Base-by-base conservation (phyloP, 1,284 basidiomycete species). In the Laetiporus sulphureus region DNA sequence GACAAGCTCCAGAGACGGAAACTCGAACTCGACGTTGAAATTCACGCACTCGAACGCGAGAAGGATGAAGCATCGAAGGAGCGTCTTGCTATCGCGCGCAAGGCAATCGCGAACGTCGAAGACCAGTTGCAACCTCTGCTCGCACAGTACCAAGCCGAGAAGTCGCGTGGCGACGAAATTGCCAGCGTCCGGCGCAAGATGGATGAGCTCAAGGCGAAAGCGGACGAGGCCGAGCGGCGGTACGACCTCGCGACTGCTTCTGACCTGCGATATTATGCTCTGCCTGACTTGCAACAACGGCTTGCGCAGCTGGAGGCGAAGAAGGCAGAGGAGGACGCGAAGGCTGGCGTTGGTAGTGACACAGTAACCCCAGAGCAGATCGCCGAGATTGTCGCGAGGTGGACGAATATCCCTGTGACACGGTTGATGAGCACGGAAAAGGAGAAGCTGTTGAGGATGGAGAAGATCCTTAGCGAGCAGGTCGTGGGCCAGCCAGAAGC, bases 11-110 rank as follows among this genome's bases (percentile, higher is more conserved):
- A 97, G 61, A 82, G 93, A 24, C 78, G 77, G 45, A 93, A 92
- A 62, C 79, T 99, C 32, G 90, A 96, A 58, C 75, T 99, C 36
- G 90, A 98, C 61, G 87, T 99, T 29, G 95, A 97, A 61, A 88
- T 97, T 22, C 93, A 97, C 59, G 96, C 95, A 6, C 71, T 98
- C 38, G 88, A 97, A 64, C 77, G 91, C 48, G 91, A 94, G 61
- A 96, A 95, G 66, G 95, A 99, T 52, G 67, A 81, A 10, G 86
- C 86, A 2, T 92, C 89, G 55, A 92, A 92, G 64, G 91, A 93
- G 52, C 81, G 91, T 29, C 75, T 98, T n/a, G 74, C 75, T 32
- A 56, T 69, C 13, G 88, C 91, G 18, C 79, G 79, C 53, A 92
- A 89, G 63, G 77, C 83, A 11, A 84, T 96, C 51, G 81, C 89